Conservation (phyloP, 2,329 filamentous ascomycete genomes). For the Aspergillus fijiensis region DNA sequence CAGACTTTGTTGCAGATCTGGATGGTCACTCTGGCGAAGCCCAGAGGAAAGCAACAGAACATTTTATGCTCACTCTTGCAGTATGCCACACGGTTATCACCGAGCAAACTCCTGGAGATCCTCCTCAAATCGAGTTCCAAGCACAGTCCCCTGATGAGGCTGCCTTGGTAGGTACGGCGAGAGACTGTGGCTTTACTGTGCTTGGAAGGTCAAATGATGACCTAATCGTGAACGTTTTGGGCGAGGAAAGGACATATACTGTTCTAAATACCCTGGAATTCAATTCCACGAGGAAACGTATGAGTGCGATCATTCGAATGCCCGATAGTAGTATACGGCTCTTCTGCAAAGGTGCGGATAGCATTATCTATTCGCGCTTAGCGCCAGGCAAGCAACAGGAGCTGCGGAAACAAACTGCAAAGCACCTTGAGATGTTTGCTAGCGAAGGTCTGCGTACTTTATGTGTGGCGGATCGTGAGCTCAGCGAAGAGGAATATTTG, state of each 20-base stretch:
- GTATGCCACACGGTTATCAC: constrained; percentile 97
- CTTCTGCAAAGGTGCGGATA: constrained; percentile 97
- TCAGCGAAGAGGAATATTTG: constrained; percentile 79
- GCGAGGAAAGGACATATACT: constrained; percentile 78
- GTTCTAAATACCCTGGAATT: constrained; percentile 96
- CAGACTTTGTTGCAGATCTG: constrained; percentile 83
- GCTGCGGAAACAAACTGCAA: constrained; percentile 77
- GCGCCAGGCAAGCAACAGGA: constrained; percentile 82
- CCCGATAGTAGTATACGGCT: constrained; percentile 84
- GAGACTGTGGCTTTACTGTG: constrained; percentile 93
- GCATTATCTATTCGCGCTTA: constrained; percentile 90
- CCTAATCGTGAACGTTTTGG: constrained; percentile 82
- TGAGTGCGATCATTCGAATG: constrained; percentile 97
- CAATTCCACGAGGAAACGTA: constrained; percentile 93
- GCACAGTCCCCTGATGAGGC: constrained; percentile 97
- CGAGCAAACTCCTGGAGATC: constrained; percentile 84
- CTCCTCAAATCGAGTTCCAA: constrained; percentile 89
- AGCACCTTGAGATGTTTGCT: constrained; percentile 96
- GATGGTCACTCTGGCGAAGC: constrained; percentile 71
- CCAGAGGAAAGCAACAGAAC: constrained; percentile 75
- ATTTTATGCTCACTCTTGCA: constrained; percentile 92
- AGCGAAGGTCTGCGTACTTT: constrained; percentile 91
- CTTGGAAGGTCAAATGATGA: constrained; percentile 76
- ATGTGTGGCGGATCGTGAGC: constrained; percentile 81
- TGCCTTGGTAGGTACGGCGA: constrained; percentile 87